phyloP scores from a whole-genome alignment of 106 monocot species.

The Dioscorea zingiberensis region DNA sequence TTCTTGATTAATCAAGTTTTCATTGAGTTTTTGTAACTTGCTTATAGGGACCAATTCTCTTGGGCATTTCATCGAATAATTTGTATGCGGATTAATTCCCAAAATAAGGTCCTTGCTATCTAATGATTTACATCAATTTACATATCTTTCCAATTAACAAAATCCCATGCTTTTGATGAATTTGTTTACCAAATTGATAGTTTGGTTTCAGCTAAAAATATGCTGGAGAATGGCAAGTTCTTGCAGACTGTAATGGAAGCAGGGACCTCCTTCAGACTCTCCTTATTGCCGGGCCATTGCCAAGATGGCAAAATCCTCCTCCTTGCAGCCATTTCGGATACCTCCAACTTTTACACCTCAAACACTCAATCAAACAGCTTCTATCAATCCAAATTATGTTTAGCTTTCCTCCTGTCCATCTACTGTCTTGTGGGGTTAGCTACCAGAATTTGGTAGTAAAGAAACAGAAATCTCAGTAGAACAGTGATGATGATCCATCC shows the following conservation, averaged over 20 bases:
- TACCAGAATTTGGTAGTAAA: constrained; percentile 2
- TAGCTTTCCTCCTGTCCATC: not conserved
- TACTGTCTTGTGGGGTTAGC: not conserved
- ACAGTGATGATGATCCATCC: not conserved
- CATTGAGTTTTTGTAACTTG: too few relatives aligned
- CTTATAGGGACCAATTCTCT: too few relatives aligned
- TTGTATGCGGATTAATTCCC: too few relatives aligned
- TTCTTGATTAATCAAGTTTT: too few relatives aligned
- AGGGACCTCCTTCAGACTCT: constrained; percentile 34
- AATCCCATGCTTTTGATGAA: too few relatives aligned
- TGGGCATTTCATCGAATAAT: too few relatives aligned
- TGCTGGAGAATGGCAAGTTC: constrained; percentile 32
- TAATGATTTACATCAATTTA: too few relatives aligned
- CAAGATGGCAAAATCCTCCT: constrained; percentile 34
- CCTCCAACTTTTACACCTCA: not conserved
- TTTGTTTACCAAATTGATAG: too few relatives aligned
- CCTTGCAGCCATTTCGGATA: constrained; percentile 10
- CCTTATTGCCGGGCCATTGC: constrained; percentile 27
- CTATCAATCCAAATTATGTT: not conserved
- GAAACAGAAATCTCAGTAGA: constrained; percentile 5
- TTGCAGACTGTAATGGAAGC: constrained; percentile 34
- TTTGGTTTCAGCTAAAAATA: not conserved
- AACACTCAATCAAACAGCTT: not conserved
- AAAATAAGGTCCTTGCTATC: too few relatives aligned
- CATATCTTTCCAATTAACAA: too few relatives aligned